Base-by-base conservation (phyloP, 129 eudicot genomes). In the Chrysanthemum makinoi region DNA sequence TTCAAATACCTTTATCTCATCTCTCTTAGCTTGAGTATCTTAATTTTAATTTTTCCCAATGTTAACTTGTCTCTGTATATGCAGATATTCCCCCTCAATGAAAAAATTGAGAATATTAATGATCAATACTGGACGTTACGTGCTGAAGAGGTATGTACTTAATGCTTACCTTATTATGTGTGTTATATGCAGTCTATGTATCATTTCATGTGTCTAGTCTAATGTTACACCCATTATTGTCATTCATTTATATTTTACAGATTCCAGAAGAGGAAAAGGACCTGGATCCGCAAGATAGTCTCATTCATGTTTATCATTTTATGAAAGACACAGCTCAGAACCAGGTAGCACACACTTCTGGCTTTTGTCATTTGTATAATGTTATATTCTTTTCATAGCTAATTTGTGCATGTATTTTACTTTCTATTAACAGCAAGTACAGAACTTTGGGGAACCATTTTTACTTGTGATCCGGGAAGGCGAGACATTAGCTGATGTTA, bases 231-330 rank as follows among this genome's bases (percentile, higher is more conserved):
- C 44, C 1, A 7, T 35, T 35, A 35, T 35, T 35, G 43, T 35
- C 43, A 28, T 2, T 35, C 43, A 35, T 35, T 35, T 35, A 35
- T 35, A 35, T 14, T 3, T 74, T 66, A 62, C 89, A 91, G 97
- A 84, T 88, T 78, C 96, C 97, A 10, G 97, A 91, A 70, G 97
- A 91, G 83, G 96, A 91, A 82, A 88, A 86, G 72, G 86, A 83
- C 62, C 79, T 91, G 44, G 96, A 88, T 26, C 84, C 90, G 10
- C 82, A 77, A 68, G 96, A 86, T 82, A 84, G 92, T 46, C 80
- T 91, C 52, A 91, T 91, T 80, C 96, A 88, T 80, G 96, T 88
- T 28, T 86, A 86, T 79, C 97, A 91, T 87, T 84, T 91, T 50
- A 82, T 62, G 53, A 86, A 86, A 72, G 95, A 88, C 12, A 60